Evolutionary conservation across 306 rosid genomes (phyloP), one percentile per base, ranked within the genome.

Genomic region (Sophora flavescens): DNA sequence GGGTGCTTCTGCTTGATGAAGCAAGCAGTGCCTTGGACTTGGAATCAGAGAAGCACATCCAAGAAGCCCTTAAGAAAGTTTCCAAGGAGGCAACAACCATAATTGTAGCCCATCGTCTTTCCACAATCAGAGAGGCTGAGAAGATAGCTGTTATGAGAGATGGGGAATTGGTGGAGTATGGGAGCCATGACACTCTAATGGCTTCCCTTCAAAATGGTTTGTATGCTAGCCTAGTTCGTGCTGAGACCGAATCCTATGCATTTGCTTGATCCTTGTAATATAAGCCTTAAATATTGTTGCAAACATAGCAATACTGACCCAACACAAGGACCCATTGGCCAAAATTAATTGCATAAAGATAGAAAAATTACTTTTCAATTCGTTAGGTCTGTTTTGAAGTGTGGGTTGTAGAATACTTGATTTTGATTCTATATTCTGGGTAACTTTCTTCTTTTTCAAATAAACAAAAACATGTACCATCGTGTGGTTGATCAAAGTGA

Each of bases 21-120:
- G 97, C 98, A 79, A 92, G 96, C 81, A 95, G 96, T 87, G 93
- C 96, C 44, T 67, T 92, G 80, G 98, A 92, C 83, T 79, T 88
- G 72, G 97, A 94, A 79, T 89, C 97, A 54, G 96, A 89, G 86
- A 84, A 82, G 42, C 91, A 89, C 79, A 86, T 92, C 54, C 93
- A 95, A 85, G 84, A 82, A 16, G 93, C 98, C 44, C 85, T 92
- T 0, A 81, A 68, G 67, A 86, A 86, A 42, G 83, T 81, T 33
- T 59, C 88, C 10, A 80, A 81, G 58, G 76, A 81, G 39, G 87
- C 98, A 66, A 92, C 97, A 10, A 89, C 96, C 5, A 64, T 92
- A 70, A 88, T 95, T 8, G 92, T 95, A 63, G 95, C 97, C 0
- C 97, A 90, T 68, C 87, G 96, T 79, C 89, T 92, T 17, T 84